Evolutionary conservation across 768 basidiomycete species (phyloP), one percentile per base, ranked within the genome.

Genomic region (Scleroderma bovista): DNA sequence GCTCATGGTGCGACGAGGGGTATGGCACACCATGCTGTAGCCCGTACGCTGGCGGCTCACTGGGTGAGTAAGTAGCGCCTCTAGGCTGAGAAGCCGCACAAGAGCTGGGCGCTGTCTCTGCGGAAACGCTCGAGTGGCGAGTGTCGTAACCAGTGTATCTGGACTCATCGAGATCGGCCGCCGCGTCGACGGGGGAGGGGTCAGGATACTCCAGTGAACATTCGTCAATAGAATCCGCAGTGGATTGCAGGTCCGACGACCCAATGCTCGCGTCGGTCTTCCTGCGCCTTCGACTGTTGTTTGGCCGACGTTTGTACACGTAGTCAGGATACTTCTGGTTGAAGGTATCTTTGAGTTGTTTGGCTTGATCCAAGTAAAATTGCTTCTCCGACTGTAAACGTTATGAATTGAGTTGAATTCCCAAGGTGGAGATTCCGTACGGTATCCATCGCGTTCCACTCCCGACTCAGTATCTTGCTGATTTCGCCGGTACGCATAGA

Each of bases 401-500:
- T 45, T n/a, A 22, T 22, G 20, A 45, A 19, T 17, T 48, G 29
- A 42, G 49, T 48, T 32, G 24, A 15, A 37, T 19, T 2, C 16
- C 26, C 38, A 23, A 39, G 33, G n/a, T 11, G 42, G 23, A 20
- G 40, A 19, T 43, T 24, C 41, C 75, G 72, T 58, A 87, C 90
- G 70, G 83, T 68, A 37, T 72, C 72, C 89, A 93, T 92, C 31
- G 76, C 66, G 53, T 80, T 87, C 90, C 90, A 93, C 69, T 93
- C 90, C 51, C 83, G 85, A 69, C 83, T 86, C 54, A 93, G 72
- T 47, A 93, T 81, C 69, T 93, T 93, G 72, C 84, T 87, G 47
- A 93, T 89, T 60, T 93, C 90, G 15, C 90, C 90, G 0, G 90
- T 93, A 36, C 90, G 83, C 87, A 93, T 85, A 40, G 87, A 80